These are phyloP conservation scores for Ballota nigra DNA, from an alignment of 257 asterid species.

Conservation along the genomic window DNA sequence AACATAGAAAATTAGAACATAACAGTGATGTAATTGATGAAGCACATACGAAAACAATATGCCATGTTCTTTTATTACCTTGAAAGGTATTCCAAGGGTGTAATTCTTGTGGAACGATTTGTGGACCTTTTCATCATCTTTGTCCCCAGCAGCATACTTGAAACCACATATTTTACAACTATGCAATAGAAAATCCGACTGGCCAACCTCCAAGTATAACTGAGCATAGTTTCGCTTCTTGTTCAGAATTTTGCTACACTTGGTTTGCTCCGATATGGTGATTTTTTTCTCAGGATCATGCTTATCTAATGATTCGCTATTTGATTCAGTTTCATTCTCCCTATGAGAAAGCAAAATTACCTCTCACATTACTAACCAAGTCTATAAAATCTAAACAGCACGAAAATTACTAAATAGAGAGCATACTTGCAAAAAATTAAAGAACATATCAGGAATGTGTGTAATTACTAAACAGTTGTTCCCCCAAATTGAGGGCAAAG, in stretches of 20 bases:
- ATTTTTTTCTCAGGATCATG: conserved; percentile 23
- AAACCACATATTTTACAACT: conserved; percentile 64
- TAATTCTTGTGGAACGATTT: conserved; percentile 70
- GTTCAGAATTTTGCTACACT: conserved; percentile 43
- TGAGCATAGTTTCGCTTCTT: conserved; percentile 78
- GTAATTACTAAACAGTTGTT: not conserved
- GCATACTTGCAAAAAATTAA: not conserved
- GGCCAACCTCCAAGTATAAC: conserved; percentile 68
- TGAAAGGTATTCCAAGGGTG: conserved; percentile 68
- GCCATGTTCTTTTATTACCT: conserved; percentile 36
- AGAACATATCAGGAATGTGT: not conserved
- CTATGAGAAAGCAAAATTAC: conserved; percentile 12
- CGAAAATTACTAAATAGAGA: not conserved
- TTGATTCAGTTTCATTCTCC: conserved; percentile 22
- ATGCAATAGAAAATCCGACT: conserved; percentile 65
- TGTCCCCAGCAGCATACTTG: conserved; percentile 64
- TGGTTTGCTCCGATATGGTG: conserved; percentile 17
- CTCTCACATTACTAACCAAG: not conserved
- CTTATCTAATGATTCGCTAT: conserved; percentile 24
- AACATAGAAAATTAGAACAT: conserved; percentile 8
- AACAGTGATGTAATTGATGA: not conserved
- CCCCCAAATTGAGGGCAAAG: not conserved
- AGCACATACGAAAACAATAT: not conserved
- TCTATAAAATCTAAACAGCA: not conserved
- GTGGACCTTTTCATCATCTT: conserved; percentile 73